These are phyloP conservation scores for Porpolomopsis calyptriformis DNA, from an alignment of 768 basidiomycete species.

Conservation along the genomic window DNA sequence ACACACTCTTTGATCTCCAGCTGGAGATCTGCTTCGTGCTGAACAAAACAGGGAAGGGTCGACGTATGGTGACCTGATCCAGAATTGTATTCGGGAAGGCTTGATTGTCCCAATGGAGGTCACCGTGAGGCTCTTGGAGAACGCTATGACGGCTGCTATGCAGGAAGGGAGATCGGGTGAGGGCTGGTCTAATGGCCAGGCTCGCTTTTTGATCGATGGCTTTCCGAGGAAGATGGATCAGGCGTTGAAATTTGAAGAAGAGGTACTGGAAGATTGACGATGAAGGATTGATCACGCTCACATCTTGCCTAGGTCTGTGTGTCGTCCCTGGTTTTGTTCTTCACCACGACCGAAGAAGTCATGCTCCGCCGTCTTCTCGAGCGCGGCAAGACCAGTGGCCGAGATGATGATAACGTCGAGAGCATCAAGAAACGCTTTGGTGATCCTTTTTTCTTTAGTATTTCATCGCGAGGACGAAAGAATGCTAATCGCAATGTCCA, in stretches of 20 bases:
- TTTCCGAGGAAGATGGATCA: constrained; percentile 99
- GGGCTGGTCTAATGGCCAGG: constrained; percentile 61
- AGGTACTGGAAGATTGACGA: constrained; percentile 35
- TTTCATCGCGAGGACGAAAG: not conserved
- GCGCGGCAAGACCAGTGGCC: constrained; percentile 85
- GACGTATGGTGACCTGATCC: constrained; percentile 74
- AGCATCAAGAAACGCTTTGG: constrained; percentile 96
- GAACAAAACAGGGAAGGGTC: constrained; percentile 86
- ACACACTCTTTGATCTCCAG: constrained; percentile 28
- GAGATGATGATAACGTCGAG: constrained; percentile 92
- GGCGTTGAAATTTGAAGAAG: constrained; percentile 79
- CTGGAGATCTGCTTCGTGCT: constrained; percentile 94
- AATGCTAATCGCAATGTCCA: constrained; percentile 14
- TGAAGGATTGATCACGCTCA: constrained; percentile 1
- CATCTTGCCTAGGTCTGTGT: constrained; percentile 54
- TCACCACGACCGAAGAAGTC: constrained; percentile 76
- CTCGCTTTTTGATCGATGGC: constrained; percentile 91
- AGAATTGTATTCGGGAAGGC: constrained; percentile 81
- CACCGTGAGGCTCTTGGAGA: constrained; percentile 89
- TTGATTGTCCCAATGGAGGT: constrained; percentile 94
- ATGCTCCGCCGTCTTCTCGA: constrained; percentile 81
- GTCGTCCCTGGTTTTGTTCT: constrained; percentile 76
- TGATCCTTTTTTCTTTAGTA: constrained; percentile 26
- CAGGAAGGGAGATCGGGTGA: constrained; percentile 29
- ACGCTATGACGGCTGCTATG: constrained; percentile 70